These are phyloP conservation scores for Edaphochlamys debaryana DNA, from an alignment of 139 green algal species.

Conservation along the genomic window DNA sequence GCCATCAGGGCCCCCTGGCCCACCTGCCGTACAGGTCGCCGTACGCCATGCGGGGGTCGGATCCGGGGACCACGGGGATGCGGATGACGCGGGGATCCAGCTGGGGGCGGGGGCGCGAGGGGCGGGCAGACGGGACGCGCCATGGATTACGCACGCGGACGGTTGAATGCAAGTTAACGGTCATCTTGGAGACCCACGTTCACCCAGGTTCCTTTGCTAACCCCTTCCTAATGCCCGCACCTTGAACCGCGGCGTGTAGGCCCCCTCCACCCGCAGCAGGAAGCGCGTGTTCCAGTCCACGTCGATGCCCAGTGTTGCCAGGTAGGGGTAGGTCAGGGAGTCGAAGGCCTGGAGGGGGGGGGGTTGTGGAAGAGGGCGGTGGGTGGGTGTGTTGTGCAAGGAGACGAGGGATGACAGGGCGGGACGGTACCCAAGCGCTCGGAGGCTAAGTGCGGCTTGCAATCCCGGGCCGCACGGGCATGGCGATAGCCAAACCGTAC, in stretches of 20 bases:
- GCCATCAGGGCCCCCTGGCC: no score
- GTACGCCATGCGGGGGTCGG: conserved; percentile 78
- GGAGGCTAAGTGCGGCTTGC: neutral
- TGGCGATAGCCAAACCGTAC: no score
- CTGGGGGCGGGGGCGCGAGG: conserved; percentile 38
- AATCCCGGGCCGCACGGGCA: no score
- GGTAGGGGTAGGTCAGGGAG: conserved; percentile 68
- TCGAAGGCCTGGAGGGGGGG: no score
- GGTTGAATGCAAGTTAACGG: no score
- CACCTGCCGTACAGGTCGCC: conserved; percentile 79
- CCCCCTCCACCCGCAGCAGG: conserved; percentile 69
- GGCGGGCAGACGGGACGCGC: no score
- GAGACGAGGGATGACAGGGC: neutral
- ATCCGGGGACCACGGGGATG: conserved; percentile 85
- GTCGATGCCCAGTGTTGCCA: conserved; percentile 88
- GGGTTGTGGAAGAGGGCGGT: no score
- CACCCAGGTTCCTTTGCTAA: no score
- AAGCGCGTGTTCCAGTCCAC: conserved; percentile 60
- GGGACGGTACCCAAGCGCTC: no score
- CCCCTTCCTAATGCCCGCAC: neutral
- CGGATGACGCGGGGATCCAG: conserved; percentile 85
- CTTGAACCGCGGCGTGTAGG: conserved; percentile 79
- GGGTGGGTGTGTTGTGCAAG: conserved; percentile 3
- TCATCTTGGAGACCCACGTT: no score
- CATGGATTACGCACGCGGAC: no score